A percentile compares a stretch with the other conserved stretches of the same genome.
Conservation (phyloP, 257 asterid species). For the Solanum infundibuliforme region DNA sequence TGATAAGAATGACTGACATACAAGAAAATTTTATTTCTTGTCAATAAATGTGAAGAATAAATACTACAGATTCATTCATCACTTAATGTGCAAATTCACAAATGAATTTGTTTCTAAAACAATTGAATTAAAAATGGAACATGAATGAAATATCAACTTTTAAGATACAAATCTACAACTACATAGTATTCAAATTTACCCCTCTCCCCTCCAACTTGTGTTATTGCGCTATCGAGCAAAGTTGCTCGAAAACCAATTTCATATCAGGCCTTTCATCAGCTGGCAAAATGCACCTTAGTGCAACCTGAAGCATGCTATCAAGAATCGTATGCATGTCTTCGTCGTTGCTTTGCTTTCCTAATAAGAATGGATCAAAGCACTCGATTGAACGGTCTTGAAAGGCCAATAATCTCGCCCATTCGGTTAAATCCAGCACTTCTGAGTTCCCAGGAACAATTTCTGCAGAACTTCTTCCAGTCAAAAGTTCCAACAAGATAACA, state of each 20-base stretch:
- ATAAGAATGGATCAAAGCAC: constrained; percentile 39
- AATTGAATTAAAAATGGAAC: background rate
- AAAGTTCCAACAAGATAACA: constrained; percentile 54
- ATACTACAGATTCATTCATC: background rate
- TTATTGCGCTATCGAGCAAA: constrained; percentile 24
- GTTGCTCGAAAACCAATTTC: constrained; percentile 56
- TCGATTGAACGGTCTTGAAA: constrained; percentile 39
- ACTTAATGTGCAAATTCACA: background rate
- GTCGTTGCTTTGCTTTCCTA: constrained; percentile 13
- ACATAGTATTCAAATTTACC: background rate
- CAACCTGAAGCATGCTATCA: constrained; percentile 44
- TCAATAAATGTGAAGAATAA: background rate
- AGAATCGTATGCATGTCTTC: constrained; percentile 19
- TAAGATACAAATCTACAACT: background rate
- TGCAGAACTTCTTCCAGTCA: constrained; percentile 60
- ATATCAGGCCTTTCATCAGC: constrained; percentile 80
- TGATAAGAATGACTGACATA: background rate
- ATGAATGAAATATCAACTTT: constrained; percentile 2
- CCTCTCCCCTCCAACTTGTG: background rate
- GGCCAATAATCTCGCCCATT: constrained; percentile 69
- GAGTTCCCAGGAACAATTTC: constrained; percentile 43
- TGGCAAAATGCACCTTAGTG: constrained; percentile 63
- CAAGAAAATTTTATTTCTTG: background rate
- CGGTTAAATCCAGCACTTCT: constrained; percentile 49
- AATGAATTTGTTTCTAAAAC: constrained; percentile 3